Base-by-base conservation (phyloP, 805 yeast genomes). In the Wickerhamomyces strasburgensis region DNA sequence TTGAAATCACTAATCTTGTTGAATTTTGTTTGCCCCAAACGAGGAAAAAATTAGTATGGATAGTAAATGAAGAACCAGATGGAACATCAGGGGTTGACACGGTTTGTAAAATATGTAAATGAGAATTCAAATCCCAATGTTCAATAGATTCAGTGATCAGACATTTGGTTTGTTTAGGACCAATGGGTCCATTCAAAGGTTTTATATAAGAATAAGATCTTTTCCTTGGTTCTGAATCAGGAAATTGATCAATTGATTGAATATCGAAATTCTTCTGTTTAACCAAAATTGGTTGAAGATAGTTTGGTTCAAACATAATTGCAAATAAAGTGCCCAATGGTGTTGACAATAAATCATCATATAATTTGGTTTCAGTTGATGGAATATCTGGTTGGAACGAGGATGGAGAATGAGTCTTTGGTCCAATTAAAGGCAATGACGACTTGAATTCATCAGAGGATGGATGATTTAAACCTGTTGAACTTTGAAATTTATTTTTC, bases 81-180 rank as follows among this genome's bases (percentile, higher is more conserved):
- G 99, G 98, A 7, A 93, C 98, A 56, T 88, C 94, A 0, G 98
- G 99, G 0, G 98, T 87, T 19, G 62, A 61, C 0, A 90, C 76
- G 2, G 72, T 62, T 31, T 80, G 76, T 3, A 75, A 59, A 1
- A 89, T 77, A 39, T 76, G 71, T 14, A 86, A 72, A 45, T 70
- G 71, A 14, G 70, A 67, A 13, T 75, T 65, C 42, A 70, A 66
- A 50, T 84, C 82, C 52, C 70, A 65, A 34, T 68, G 61, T 34
- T 77, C 74, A 17, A 84, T 66, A 0, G 70, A 64, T 49, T 88
- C 96, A 4, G 62, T 62, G 18, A 75, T 75, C 11, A 61, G 46
- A 53, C 95, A 85, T 42, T 71, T 76, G 3, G 98, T 88, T 25
- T 89, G 85, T 52, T 86, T 87, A 7, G 98, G 98, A 0, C 98